Evolutionary conservation across 257 asterid genomes (phyloP).

Genomic region (Fraxinus excelsior): DNA sequence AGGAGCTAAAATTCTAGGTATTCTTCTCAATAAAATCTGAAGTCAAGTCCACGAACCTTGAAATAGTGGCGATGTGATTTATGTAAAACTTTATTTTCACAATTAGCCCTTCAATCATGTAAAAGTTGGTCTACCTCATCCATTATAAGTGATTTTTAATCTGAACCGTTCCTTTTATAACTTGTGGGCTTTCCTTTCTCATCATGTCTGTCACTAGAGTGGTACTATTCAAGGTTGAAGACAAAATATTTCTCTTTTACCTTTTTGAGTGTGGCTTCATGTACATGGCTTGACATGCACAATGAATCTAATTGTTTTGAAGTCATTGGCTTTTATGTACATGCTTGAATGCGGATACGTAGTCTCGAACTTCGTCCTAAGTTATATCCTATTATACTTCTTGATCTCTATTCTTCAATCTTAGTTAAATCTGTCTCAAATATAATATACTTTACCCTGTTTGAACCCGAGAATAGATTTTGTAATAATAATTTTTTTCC

Average conservation of each 20-base stretch:
- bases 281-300: not conserved
- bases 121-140: constrained; percentile 7
- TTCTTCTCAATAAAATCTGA: not conserved
- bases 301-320: not conserved
- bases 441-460: too few species aligned
- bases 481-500: too few species aligned
- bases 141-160: not conserved
- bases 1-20: not conserved
- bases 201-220: not conserved
- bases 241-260: not conserved
- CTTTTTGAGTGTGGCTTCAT: not conserved
- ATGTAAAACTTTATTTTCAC: not conserved
- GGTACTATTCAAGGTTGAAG: not conserved
- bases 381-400: not conserved
- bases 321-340: not conserved
- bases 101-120: constrained; percentile 9
- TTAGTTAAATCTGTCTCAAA: too few species aligned
- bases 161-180: not conserved
- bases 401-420: not conserved
- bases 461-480: too few species aligned
- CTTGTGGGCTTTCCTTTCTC: not conserved
- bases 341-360: not conserved
- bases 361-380: not conserved
- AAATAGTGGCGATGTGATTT: not conserved
- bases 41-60: not conserved